phyloP scores from a whole-genome alignment of 768 basidiomycete species.

The Psilocybe subaeruginosa region DNA sequence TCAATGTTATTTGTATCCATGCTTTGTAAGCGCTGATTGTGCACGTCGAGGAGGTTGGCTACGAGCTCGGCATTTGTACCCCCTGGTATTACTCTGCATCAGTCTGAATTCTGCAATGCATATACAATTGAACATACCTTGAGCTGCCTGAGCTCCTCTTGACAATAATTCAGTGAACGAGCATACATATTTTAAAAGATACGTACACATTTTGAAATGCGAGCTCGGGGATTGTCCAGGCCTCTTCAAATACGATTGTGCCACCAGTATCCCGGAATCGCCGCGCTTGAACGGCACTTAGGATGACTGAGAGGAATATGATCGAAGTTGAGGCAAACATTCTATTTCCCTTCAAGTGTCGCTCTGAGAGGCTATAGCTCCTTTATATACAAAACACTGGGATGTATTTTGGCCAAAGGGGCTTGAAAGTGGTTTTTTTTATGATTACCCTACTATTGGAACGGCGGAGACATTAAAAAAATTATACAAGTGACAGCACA shows the following conservation, averaged over 20 bases:
- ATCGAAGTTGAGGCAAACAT: background rate
- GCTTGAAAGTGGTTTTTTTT: too few relatives aligned
- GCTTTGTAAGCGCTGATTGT: slow-evolving; percentile 35
- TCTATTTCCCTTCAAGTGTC: too few relatives aligned
- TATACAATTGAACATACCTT: background rate
- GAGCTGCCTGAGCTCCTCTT: background rate
- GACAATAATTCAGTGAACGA: background rate
- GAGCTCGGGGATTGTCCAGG: slow-evolving; percentile 39
- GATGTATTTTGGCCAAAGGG: too few relatives aligned
- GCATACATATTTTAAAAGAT: background rate
- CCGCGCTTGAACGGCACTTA: background rate
- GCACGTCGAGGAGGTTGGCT: slow-evolving; percentile 40
- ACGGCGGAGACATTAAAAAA: too few relatives aligned
- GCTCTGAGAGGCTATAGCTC: too few relatives aligned
- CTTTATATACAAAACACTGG: too few relatives aligned
- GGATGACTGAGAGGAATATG: too few relatives aligned
- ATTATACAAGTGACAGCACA: too few relatives aligned
- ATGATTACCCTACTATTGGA: too few relatives aligned
- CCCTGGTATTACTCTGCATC: slow-evolving; percentile 20
- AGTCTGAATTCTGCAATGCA: background rate
- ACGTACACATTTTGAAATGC: slow-evolving; percentile 5
- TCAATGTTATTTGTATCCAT: slow-evolving; percentile 43
- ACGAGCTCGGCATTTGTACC: slow-evolving; percentile 31
- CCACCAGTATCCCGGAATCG: slow-evolving; percentile 38
- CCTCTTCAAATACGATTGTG: slow-evolving; percentile 42